A percentile compares a stretch with the other conserved stretches of the same genome.
These are phyloP conservation scores for Actinomortierella ambigua DNA, from an alignment of 371 early-diverging fungal species.

Conservation along the genomic window DNA sequence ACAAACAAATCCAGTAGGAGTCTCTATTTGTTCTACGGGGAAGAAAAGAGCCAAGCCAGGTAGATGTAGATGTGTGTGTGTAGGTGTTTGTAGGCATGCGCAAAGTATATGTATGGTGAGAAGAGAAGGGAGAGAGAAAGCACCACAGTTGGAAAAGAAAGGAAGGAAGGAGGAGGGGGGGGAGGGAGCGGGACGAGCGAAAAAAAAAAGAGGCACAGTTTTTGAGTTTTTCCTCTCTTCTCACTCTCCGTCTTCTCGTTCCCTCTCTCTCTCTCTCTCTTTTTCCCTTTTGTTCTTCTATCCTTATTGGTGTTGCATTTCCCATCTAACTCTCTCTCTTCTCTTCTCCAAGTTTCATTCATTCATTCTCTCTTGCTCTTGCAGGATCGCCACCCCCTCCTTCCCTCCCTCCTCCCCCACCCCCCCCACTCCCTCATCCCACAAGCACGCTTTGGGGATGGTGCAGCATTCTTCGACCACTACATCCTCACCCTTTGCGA, in stretches of 20 bases:
- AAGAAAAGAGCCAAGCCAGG: too few species aligned
- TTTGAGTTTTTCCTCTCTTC: not conserved
- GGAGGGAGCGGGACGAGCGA: not conserved
- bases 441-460: constrained; percentile 1
- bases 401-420: not conserved
- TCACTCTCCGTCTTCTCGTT: not conserved
- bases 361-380: not conserved
- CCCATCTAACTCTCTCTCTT: not conserved
- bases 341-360: constrained; percentile 3
- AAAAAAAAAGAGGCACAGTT: not conserved
- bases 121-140: constrained; percentile 1
- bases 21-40: too few species aligned
- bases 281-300: not conserved
- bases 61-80: too few species aligned
- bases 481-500: too few species aligned
- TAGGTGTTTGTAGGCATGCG: too few species aligned
- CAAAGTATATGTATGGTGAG: not conserved
- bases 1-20: too few species aligned
- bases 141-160: not conserved
- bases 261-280: not conserved
- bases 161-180: constrained; percentile 2
- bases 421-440: not conserved
- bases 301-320: not conserved
- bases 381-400: not conserved
- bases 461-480: too few species aligned